These are phyloP conservation scores for Rhynchospora breviuscula DNA, from an alignment of 176 grass and related monocot genomes.

Conservation along the genomic window DNA sequence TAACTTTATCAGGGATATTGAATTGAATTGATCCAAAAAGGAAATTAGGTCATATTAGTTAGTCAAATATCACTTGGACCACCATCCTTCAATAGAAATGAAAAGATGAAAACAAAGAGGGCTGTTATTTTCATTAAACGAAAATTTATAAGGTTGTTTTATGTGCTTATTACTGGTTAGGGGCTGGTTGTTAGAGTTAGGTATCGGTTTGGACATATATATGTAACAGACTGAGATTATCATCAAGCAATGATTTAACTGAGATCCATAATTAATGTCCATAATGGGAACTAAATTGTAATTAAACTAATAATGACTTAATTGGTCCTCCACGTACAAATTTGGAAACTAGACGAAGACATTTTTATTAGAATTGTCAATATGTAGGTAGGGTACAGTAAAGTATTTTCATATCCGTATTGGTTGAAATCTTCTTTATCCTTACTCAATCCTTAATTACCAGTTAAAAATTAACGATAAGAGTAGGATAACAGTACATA, in stretches of 20 bases:
- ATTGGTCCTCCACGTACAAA: too few relatives aligned
- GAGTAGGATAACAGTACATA: too few relatives aligned
- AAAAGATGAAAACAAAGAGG: not conserved
- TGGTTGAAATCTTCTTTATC: too few relatives aligned
- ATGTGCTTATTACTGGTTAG: not conserved
- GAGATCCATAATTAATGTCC: not conserved
- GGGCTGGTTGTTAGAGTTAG: not conserved
- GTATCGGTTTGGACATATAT: not conserved
- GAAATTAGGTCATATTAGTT: not conserved
- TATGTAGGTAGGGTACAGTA: too few relatives aligned
- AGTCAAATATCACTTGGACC: not conserved
- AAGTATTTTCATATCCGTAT: too few relatives aligned
- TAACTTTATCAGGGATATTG: too few relatives aligned
- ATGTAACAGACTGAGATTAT: not conserved
- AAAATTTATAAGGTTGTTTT: not conserved
- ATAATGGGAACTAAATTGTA: not conserved
- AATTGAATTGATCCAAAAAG: not conserved
- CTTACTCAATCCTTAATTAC: too few relatives aligned
- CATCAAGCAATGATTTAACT: not conserved
- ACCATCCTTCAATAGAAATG: not conserved
- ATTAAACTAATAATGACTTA: too few relatives aligned
- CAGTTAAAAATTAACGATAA: too few relatives aligned
- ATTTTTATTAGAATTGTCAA: too few relatives aligned
- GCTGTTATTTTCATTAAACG: not conserved
- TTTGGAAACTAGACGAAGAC: too few relatives aligned